Conservation (phyloP, 2,329 filamentous ascomycete genomes). For the Xylaria hypoxylon region DNA sequence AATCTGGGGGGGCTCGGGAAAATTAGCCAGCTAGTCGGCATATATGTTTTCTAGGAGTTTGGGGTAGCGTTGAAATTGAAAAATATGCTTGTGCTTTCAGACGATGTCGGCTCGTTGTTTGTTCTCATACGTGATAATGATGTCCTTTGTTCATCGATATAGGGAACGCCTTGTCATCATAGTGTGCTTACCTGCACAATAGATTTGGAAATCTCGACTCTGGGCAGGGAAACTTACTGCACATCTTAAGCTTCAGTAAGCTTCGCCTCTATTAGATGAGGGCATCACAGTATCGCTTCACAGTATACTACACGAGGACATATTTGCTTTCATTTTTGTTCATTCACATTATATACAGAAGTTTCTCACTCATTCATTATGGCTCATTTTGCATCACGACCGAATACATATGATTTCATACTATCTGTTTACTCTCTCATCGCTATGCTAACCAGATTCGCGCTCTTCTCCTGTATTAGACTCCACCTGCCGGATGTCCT, state of each 20-base stretch:
- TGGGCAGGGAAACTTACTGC: conserved; percentile 23
- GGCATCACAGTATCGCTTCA: conserved; percentile 17
- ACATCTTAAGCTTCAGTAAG: not conserved
- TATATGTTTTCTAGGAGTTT: conserved; percentile 35
- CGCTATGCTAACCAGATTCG: too few species aligned
- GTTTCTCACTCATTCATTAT: conserved; percentile 23
- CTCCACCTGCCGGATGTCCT: not conserved
- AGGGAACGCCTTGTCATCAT: conserved; percentile 51
- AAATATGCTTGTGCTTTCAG: conserved; percentile 43
- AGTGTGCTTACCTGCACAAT: not conserved
- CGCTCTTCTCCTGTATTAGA: not conserved
- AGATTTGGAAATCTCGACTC: not conserved
- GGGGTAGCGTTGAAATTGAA: conserved; percentile 38
- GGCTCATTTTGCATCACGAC: conserved; percentile 31
- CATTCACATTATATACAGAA: conserved; percentile 22
- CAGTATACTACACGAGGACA: not conserved
- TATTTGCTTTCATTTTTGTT: not conserved
- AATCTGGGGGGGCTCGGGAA: conserved; percentile 44
- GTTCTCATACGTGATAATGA: conserved; percentile 41
- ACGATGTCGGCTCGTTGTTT: conserved; percentile 51
- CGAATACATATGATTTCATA: conserved; percentile 32
- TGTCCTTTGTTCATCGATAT: conserved; percentile 44
- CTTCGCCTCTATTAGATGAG: not conserved
- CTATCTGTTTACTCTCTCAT: conserved; percentile 1
- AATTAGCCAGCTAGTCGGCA: conserved; percentile 31